Conservation (phyloP, 1,284 basidiomycete genomes). For the Ceratobasidium sp. region DNA sequence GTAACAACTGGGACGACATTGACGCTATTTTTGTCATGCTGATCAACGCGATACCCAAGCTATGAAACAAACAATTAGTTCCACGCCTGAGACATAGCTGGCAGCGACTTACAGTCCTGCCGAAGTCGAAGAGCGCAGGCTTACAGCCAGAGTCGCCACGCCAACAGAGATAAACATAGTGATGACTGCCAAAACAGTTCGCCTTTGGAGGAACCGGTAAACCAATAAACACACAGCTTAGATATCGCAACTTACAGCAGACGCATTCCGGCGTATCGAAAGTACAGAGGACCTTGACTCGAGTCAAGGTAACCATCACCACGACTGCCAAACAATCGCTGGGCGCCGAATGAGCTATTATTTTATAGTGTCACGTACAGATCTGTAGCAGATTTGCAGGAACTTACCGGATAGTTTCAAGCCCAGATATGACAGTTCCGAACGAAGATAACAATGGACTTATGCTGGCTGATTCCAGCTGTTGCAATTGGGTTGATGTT, state of each 20-base stretch:
- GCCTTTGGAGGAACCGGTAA: neutral
- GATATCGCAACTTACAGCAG: neutral
- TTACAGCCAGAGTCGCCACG: neutral
- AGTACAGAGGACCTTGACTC: constrained; percentile 24
- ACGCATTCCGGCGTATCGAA: constrained; percentile 24
- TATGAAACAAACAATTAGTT: neutral
- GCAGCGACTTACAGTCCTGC: constrained; percentile 3
- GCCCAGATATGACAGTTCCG: constrained; percentile 20
- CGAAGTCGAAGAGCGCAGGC: neutral
- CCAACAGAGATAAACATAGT: constrained; percentile 19
- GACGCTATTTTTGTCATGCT: constrained; percentile 6
- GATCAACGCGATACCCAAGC: constrained; percentile 13
- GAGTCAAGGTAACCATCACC: constrained; percentile 2
- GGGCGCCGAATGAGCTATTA: neutral
- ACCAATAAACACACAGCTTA: neutral
- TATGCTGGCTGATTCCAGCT: constrained; percentile 24
- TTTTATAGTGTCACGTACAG: neutral
- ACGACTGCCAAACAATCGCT: neutral
- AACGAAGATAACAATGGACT: constrained; percentile 23
- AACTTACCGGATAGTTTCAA: constrained; percentile 21
- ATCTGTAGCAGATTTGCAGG: no score
- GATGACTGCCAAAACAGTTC: neutral
- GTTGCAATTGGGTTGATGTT: constrained; percentile 22
- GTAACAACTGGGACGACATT: neutral
- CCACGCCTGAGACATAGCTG: neutral